Base-by-base conservation (phyloP, 164 flowering plant genomes). In the Liquidambar formosana region DNA sequence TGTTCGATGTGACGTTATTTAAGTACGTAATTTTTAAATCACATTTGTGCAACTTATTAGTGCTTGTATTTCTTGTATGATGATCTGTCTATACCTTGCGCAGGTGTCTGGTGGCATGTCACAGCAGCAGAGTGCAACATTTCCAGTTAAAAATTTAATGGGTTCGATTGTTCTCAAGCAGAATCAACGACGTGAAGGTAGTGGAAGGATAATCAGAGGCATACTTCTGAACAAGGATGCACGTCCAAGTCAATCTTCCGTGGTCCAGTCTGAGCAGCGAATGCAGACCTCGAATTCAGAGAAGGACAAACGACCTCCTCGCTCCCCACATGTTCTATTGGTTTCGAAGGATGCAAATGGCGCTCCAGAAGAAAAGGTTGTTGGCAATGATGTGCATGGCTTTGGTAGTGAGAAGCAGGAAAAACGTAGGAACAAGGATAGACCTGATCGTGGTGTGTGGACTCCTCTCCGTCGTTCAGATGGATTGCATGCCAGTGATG, bases 361-460 rank as follows among this genome's bases (percentile, higher is more conserved):
- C 21, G 49, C 69, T 66, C 21, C 69, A 44, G 92, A 91, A 22
- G 84, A 87, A 63, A 88, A 82, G 75, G 63, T 63, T 64, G 54
- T 43, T 54, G 78, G 71, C 46, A 81, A 70, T 75, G 89, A 84
- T 68, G 53, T 54, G 54, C 86, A 80, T 78, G 81, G 79, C 57
- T 69, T 71, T 61, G 38, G 33, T 28, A 54, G 67, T 70, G 94
- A 90, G 52, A 89, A 82, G 75, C 89, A 77, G 46, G 97, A 88
- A 62, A 89, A 74, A 61, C 85, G 90, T 26, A 87, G 88, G 69
- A 88, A 87, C 72, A 89, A 79, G 75, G 97, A 91, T 70, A 85
- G 91, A 64, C 92, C 89, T 71, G 98, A 91, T 73, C 91, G 92
- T 79, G 90, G 81, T 66, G 90, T 89, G 15, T 93, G 98, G 98